Percentiles rank a stretch among this genome's conserved stretches.
phyloP scores from a whole-genome alignment of 108 stramenopile genomes.

The Nannochloropsis oceanica region DNA sequence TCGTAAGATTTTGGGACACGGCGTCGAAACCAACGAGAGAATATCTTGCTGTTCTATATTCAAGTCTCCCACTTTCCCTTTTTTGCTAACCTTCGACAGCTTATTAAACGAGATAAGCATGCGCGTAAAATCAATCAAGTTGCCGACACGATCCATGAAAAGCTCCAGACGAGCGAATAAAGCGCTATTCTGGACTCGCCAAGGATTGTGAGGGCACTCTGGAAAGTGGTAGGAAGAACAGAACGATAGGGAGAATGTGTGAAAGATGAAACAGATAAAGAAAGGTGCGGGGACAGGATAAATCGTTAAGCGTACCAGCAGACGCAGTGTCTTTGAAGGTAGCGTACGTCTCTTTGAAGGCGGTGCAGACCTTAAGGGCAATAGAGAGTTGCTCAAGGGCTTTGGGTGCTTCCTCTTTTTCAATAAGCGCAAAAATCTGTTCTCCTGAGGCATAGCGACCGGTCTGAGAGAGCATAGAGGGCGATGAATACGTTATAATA shows the following conservation, averaged over 20 bases:
- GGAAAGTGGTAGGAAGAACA: neutral
- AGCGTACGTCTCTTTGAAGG: constrained; percentile 60
- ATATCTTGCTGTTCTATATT: neutral
- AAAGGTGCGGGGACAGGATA: neutral
- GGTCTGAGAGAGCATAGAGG: neutral
- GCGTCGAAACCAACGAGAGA: neutral
- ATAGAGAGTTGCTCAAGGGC: constrained; percentile 49
- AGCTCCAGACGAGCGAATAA: constrained; percentile 68
- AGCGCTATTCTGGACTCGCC: constrained; percentile 74
- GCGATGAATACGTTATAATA: neutral
- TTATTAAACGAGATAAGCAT: constrained; percentile 71
- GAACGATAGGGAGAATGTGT: neutral
- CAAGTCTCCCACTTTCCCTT: neutral
- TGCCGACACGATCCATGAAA: constrained; percentile 72
- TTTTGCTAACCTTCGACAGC: constrained; percentile 49
- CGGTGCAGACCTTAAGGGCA: constrained; percentile 51
- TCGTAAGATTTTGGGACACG: neutral
- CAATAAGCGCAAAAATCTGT: constrained; percentile 59
- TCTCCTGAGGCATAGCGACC: constrained; percentile 54
- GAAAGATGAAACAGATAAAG: neutral
- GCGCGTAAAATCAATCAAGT: constrained; percentile 65
- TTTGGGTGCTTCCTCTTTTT: constrained; percentile 56
- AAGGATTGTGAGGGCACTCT: constrained; percentile 51
- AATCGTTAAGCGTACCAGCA: constrained; percentile 26
- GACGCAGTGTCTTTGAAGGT: constrained; percentile 63